Evolutionary conservation across 75 land plant species (phyloP).

Genomic region (Azolla pinnata): DNA sequence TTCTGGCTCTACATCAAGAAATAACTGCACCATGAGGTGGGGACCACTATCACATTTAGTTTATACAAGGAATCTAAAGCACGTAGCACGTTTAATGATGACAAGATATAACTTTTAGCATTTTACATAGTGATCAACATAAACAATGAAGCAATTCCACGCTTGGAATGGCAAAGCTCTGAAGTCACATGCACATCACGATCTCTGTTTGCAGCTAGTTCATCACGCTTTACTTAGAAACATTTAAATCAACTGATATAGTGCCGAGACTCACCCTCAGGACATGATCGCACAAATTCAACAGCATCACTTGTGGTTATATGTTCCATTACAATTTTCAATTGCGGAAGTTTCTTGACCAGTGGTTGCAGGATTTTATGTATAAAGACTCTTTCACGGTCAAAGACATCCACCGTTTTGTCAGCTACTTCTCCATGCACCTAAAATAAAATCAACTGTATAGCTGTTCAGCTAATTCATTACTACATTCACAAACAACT

Average conservation of each 20-base stretch:
- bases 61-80: too few species aligned
- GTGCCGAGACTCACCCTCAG: slow-evolving; percentile 41
- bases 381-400: slow-evolving; percentile 84
- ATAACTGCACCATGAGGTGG: too few species aligned
- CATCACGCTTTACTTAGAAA: too few species aligned
- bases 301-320: slow-evolving; percentile 86
- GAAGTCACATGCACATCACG: neutral
- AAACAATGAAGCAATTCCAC: too few species aligned
- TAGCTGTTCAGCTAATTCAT: slow-evolving; percentile 4
- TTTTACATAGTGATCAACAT: too few species aligned
- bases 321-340: slow-evolving; percentile 95
- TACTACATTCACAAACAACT: neutral
- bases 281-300: slow-evolving; percentile 53
- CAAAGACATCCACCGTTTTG: slow-evolving; percentile 63
- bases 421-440: slow-evolving; percentile 73
- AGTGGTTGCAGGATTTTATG: slow-evolving; percentile 57
- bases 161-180: too few species aligned
- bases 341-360: slow-evolving; percentile 51
- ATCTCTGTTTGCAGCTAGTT: neutral
- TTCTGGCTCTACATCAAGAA: too few species aligned
- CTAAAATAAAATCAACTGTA: slow-evolving; percentile 17
- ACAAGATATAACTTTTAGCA: too few species aligned
- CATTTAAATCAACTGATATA: too few species aligned
- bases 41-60: too few species aligned
- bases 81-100: too few species aligned